Evolutionary conservation across 495 filamentous ascomycete genomes (phyloP).

Genomic region (Hyaloscypha hepaticicola): DNA sequence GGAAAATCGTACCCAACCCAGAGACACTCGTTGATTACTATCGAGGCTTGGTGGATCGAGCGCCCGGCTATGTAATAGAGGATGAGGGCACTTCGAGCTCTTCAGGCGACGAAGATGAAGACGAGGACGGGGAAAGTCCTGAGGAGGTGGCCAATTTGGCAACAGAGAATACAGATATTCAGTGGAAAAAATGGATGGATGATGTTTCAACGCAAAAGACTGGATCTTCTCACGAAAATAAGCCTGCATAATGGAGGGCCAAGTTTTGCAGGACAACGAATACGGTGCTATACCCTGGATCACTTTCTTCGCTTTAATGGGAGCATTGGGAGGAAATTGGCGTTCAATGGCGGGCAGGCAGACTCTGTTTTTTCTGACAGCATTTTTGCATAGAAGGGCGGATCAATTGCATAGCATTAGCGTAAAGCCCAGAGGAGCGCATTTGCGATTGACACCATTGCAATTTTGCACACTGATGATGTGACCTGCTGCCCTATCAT

Average conservation of each 20-base stretch:
- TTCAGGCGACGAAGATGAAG: constrained; percentile 21
- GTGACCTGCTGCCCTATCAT: too few species aligned
- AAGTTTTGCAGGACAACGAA: not conserved
- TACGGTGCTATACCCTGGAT: constrained; percentile 18
- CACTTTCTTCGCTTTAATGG: constrained; percentile 10
- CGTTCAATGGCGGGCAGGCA: not conserved
- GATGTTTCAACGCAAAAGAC: constrained; percentile 21
- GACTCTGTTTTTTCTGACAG: not conserved
- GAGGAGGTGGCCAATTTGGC: constrained; percentile 8
- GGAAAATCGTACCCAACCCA: constrained; percentile 94
- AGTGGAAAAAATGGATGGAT: constrained; percentile 34
- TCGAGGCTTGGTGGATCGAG: constrained; percentile 69
- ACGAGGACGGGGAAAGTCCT: constrained; percentile 8
- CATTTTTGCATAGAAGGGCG: constrained; percentile 1
- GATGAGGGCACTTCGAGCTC: constrained; percentile 25
- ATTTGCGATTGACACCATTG: too few species aligned
- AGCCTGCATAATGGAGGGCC: constrained; percentile 1
- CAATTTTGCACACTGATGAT: too few species aligned
- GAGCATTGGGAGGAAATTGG: constrained; percentile 18
- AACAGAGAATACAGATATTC: constrained; percentile 11
- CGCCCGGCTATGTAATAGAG: constrained; percentile 45
- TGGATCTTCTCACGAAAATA: constrained; percentile 2
- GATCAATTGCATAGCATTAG: constrained; percentile 6
- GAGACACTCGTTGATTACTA: constrained; percentile 94
- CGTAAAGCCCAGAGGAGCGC: not conserved